These are phyloP conservation scores for Ophiostoma quercus DNA, from an alignment of 2,329 filamentous ascomycete genomes.

Conservation along the genomic window DNA sequence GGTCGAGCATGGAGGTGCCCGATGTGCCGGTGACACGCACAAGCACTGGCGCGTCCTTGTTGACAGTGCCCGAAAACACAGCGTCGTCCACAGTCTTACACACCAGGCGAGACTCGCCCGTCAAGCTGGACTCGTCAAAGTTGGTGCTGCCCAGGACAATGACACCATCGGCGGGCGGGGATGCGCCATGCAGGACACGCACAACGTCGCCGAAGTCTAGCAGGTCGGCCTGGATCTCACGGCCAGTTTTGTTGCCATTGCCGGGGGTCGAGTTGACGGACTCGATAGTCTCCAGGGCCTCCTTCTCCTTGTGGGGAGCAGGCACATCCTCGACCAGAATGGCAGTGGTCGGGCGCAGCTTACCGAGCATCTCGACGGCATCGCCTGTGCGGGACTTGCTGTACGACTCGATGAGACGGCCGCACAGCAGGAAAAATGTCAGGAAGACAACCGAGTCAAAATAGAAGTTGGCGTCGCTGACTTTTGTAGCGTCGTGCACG, in stretches of 20 bases:
- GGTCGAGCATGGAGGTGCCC: constrained; percentile 70
- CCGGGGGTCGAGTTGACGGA: not conserved
- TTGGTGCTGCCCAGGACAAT: constrained; percentile 57
- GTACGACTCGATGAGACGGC: constrained; percentile 76
- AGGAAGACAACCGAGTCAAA: constrained; percentile 92
- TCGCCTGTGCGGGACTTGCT: constrained; percentile 88
- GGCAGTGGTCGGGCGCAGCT: constrained; percentile 71
- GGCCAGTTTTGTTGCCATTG: constrained; percentile 18
- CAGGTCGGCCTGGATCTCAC: constrained; percentile 55
- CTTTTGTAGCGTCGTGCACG: constrained; percentile 36
- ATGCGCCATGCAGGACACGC: constrained; percentile 69
- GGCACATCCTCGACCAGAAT: constrained; percentile 51
- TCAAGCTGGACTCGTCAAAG: constrained; percentile 89
- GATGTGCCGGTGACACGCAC: constrained; percentile 59
- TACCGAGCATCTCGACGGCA: constrained; percentile 73
- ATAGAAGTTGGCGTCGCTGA: constrained; percentile 58
- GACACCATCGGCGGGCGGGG: constrained; percentile 76
- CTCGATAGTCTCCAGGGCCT: constrained; percentile 28
- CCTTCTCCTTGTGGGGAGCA: constrained; percentile 32
- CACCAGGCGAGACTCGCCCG: constrained; percentile 67
- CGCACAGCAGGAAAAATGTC: constrained; percentile 75
- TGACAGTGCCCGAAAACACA: constrained; percentile 70
- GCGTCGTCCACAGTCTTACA: constrained; percentile 58
- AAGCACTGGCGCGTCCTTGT: constrained; percentile 59
- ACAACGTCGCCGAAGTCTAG: constrained; percentile 72